Conservation (phyloP, 768 basidiomycete species). For the Phylloporus sp. region DNA sequence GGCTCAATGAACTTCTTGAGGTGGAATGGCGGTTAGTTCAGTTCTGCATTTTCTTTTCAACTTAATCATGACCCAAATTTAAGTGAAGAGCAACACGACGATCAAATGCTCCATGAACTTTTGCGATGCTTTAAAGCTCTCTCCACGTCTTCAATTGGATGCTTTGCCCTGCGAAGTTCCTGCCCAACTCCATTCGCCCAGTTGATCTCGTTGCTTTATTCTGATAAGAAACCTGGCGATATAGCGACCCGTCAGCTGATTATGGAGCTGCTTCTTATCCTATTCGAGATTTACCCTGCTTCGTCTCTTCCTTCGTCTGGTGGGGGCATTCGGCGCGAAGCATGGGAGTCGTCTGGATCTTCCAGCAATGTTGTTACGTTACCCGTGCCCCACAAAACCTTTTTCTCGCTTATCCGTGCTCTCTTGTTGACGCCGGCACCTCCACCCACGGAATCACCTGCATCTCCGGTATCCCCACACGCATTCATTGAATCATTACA, state of each 20-base stretch:
- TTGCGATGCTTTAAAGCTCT: constrained; percentile 92
- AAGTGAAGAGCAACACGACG: constrained; percentile 97
- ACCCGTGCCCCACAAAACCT: constrained; percentile 64
- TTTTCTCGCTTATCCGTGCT: constrained; percentile 70
- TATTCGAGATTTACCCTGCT: constrained; percentile 85
- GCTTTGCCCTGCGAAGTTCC: constrained; percentile 82
- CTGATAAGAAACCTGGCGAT: constrained; percentile 98
- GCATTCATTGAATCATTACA: constrained; percentile 75
- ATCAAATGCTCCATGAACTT: constrained; percentile 87
- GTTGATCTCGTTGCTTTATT: constrained; percentile 80
- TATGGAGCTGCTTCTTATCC: constrained; percentile 74
- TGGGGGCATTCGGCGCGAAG: constrained; percentile 38
- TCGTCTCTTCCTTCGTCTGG: constrained; percentile 57
- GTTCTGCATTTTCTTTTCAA: neutral
- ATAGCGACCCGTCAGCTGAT: constrained; percentile 87
- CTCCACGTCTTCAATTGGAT: constrained; percentile 84
- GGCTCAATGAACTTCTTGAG: constrained; percentile 86
- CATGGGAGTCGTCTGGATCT: constrained; percentile 49
- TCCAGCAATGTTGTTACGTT: constrained; percentile 56
- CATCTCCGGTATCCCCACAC: constrained; percentile 62
- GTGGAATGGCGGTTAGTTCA: constrained; percentile 91
- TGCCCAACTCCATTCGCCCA: constrained; percentile 86
- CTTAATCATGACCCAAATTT: constrained; percentile 8
- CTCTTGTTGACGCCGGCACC: constrained; percentile 72
- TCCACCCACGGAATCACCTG: constrained; percentile 57